Conservation (phyloP, 2,329 filamentous ascomycete species). For the Intubia oerlemansii region DNA sequence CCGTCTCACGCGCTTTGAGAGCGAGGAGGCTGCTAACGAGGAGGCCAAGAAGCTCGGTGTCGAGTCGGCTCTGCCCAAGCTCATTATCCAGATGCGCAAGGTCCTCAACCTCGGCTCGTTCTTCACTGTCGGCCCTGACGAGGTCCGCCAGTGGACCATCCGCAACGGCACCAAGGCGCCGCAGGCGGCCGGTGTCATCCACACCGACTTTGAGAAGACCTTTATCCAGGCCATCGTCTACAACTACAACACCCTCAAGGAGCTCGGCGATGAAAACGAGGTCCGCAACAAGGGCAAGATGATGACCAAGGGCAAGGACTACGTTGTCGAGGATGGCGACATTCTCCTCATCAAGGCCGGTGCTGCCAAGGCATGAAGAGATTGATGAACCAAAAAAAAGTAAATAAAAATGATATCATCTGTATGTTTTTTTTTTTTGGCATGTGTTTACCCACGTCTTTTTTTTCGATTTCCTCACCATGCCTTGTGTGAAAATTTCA, state of each 20-base stretch:
- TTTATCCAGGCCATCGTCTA: slow-evolving; percentile 95
- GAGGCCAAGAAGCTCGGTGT: slow-evolving; percentile 79
- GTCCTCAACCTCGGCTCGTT: slow-evolving; percentile 78
- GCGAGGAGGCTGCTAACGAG: slow-evolving; percentile 54
- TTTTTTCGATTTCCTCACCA: too few relatives aligned
- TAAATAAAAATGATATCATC: too few relatives aligned
- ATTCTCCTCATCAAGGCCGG: slow-evolving; percentile 78
- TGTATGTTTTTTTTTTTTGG: too few relatives aligned
- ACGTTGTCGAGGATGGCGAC: slow-evolving; percentile 68
- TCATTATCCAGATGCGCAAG: slow-evolving; percentile 84
- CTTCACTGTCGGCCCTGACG: slow-evolving; percentile 90
- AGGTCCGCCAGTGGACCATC: slow-evolving; percentile 97
- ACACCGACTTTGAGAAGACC: slow-evolving; percentile 97
- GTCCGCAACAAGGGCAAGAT: slow-evolving; percentile 86
- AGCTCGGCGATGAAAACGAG: slow-evolving; percentile 69
- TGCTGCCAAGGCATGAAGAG: too few relatives aligned
- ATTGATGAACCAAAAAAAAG: too few relatives aligned
- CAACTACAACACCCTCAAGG: slow-evolving; percentile 64
- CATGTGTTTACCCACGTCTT: too few relatives aligned
- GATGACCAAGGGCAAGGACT: slow-evolving; percentile 98
- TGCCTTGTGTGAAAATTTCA: too few relatives aligned
- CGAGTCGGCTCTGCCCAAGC: slow-evolving; percentile 78
- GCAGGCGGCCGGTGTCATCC: slow-evolving; percentile 90
- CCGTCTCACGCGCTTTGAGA: slow-evolving; percentile 61
- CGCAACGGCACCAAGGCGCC: slow-evolving; percentile 93